A percentile compares a stretch with the other conserved stretches of the same genome.
phyloP scores from a whole-genome alignment of 1,284 basidiomycete species.

The Trichosporon asahii region DNA sequence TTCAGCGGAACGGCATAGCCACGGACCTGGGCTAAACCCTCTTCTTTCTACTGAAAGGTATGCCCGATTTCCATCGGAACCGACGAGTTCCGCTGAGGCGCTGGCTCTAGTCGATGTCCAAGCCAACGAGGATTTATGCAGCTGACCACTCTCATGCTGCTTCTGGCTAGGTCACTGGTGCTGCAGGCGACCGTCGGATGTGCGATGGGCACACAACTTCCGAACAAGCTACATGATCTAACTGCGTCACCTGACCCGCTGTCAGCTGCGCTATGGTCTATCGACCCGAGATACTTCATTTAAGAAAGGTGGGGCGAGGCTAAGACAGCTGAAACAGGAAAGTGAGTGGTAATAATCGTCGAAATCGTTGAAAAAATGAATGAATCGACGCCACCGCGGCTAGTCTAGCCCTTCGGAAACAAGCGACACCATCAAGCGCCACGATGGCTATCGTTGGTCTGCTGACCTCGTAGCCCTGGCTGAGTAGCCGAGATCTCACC shows the following conservation, averaged over 20 bases:
- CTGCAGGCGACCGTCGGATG: background rate
- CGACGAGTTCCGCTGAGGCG: no score
- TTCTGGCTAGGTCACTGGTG: background rate
- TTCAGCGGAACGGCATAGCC: no score
- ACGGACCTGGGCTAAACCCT: no score
- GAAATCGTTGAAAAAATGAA: background rate
- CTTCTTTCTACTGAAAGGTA: no score
- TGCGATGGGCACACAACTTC: background rate
- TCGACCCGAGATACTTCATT: background rate
- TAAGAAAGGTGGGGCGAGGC: background rate
- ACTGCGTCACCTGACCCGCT: background rate
- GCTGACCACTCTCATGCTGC: background rate
- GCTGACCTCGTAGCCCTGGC: background rate
- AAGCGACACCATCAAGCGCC: background rate
- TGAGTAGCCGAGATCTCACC: background rate
- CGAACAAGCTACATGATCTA: background rate
- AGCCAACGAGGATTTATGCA: no score
- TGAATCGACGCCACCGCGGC: background rate
- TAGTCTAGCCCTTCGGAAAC: background rate
- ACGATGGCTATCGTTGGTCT: background rate
- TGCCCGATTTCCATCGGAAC: no score
- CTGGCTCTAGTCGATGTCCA: no score
- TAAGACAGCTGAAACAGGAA: background rate
- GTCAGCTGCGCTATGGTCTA: background rate
- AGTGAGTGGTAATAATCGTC: background rate